These are phyloP conservation scores for Eucalyptus sp. DNA, from an alignment of 345 rosid species.

Conservation along the genomic window DNA sequence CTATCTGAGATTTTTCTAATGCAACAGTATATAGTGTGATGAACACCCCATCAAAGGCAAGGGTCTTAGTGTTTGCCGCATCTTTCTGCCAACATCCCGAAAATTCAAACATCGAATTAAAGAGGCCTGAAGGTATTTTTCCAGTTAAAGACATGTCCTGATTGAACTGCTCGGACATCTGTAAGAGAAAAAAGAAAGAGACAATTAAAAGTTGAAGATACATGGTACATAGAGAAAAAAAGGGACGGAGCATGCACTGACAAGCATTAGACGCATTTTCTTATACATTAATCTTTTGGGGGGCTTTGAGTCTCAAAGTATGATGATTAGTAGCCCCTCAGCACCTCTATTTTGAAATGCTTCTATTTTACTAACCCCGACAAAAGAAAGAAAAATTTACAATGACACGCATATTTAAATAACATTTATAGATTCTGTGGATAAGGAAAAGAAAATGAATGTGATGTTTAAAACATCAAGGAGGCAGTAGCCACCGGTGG, in stretches of 20 bases:
- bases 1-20: conserved; percentile 72
- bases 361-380: background rate
- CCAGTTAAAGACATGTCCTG: conserved; percentile 82
- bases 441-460: background rate
- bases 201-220: background rate
- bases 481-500: background rate
- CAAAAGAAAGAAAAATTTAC: background rate
- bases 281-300: background rate
- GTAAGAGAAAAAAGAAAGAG: background rate
- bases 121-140: conserved; percentile 87
- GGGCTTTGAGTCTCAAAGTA: background rate
- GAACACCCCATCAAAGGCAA: conserved; percentile 85
- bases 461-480: background rate
- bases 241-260: background rate
- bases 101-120: conserved; percentile 85
- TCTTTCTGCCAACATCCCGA: conserved; percentile 92
- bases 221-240: background rate
- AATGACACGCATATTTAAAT: background rate
- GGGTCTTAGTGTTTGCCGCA: conserved; percentile 84
- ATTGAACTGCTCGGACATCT: conserved; percentile 99
- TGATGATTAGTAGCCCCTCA: background rate
- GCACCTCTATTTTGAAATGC: background rate
- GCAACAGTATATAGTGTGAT: conserved; percentile 79
- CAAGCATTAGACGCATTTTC: background rate
- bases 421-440: background rate